Evolutionary conservation across 305 asterid genomes (phyloP), one percentile per base, ranked within the genome.

Genomic region (Solanum chacoense): DNA sequence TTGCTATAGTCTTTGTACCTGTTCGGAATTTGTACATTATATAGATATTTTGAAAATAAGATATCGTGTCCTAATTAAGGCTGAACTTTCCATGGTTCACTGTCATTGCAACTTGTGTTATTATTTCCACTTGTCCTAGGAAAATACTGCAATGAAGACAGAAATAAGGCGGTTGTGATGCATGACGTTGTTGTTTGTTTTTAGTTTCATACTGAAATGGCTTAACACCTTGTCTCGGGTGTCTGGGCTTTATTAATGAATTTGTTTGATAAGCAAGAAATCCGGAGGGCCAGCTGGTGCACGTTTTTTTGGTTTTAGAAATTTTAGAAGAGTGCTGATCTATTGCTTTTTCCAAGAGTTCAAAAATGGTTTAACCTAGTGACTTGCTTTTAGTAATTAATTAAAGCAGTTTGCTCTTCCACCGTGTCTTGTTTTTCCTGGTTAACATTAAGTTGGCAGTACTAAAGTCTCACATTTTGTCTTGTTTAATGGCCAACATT

Each of bases 401-500:
- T 81, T 50, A 50, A 45, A 81, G 72, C 40, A 45, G 72, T 29
- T 31, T 32, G 74, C 87, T 84, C 74, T 50, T 26, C 74, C n/a
- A 84, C 32, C 4, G 0, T 84, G 22, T 55, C 74, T 55, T 55
- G 87, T 84, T 55, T 81, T 31, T 7, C 22, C 74, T 31, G 7
- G 73, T 55, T 45, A 45, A 81, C 29, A 3, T 81, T 6, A 50
- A 29, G 20, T 31, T 29, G 73, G 37, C 73, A 32, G 18, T 31
- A 83, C 69, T 45, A 10, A 45, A 50, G 11, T 29, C 20, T 45
- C 86, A 45, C 71, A 18, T 20, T 55, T 84, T 55, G 22, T 84
- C 74, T 55, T 34, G 87, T 55, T 35, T 86, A 75, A 55, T 87
- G 80, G 90, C 74, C 63, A 76, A 18, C 90, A n/a, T 73, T 72